Evolutionary conservation across 1,139 yeast genomes (phyloP), one percentile per base, ranked within the genome.

Genomic region (Maudiozyma humilis): DNA sequence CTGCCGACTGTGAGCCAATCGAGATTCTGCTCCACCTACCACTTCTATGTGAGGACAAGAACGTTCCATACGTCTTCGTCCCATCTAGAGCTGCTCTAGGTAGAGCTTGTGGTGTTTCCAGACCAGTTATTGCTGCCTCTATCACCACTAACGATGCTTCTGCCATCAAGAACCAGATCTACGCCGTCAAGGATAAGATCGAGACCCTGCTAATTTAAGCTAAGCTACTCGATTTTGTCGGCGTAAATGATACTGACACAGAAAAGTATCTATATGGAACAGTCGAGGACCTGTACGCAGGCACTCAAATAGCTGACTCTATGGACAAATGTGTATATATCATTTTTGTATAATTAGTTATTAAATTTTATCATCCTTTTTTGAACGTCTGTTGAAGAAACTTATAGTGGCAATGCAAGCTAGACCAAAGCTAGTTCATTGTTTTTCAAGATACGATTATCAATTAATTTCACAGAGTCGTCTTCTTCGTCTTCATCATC

Each of bases 61-160:
- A 93, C 75, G 98, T 91, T 58, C 96, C 98, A 52, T 91, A 91
- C 76, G 97, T 91, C 53, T 91, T 91, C 61, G 97, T 93, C 55
- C 96, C 98, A 56, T 88, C 97, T 60, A 91, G 91, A 78, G 83
- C 94, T 62, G 98, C 98, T 54, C 78, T 93, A 62, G 98, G 99
- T 68, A 87, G 98, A 76, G 97, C 98, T 62, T 91, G 98, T 76
- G 99, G 98, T 74, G 98, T 93, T 57, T 87, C 97, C 50, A 85
- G 99, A 78, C 97, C 98, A 56, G 98, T 93, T 50, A 89, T 91
- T 67, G 95, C 98, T 66, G 97, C 97, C 55, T 85, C 96, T 53
- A 94, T 93, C 66, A 93, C 99, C 66, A 79, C 98, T 56, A 91
- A 93, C 73, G 99, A 93, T 66, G 95, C 96, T 62, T 88, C 97